phyloP scores from a whole-genome alignment of 2,329 filamentous ascomycete genomes.

The Fusarium sarcochroum region DNA sequence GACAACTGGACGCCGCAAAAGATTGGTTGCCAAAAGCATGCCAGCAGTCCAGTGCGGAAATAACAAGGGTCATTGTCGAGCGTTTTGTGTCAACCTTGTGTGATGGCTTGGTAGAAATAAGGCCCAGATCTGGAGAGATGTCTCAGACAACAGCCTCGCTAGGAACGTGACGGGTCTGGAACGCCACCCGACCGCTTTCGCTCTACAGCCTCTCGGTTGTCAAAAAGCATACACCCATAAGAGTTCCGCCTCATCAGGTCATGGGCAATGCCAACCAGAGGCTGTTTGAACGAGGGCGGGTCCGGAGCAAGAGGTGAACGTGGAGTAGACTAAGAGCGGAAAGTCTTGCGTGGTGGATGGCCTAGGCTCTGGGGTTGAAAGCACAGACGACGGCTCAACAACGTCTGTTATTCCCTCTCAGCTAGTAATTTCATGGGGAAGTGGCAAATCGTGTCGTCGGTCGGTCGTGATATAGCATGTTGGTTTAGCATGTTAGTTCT shows the following conservation, averaged over 20 bases:
- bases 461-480: neutral
- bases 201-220: constrained; percentile 10
- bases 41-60: neutral
- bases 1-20: neutral
- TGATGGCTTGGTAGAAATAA: neutral
- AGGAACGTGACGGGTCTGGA: neutral
- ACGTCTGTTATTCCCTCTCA: constrained; percentile 22
- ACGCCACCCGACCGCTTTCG: constrained; percentile 26
- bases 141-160: constrained; percentile 17
- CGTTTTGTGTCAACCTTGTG: constrained; percentile 12
- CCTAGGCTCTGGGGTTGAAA: neutral
- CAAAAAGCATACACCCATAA: constrained; percentile 6
- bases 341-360: neutral
- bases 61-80: neutral
- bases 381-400: constrained; percentile 19
- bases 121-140: constrained; percentile 12
- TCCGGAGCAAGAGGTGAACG: neutral
- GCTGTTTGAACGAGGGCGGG: neutral
- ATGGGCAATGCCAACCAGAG: constrained; percentile 5
- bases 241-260: neutral
- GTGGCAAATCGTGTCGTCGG: constrained; percentile 4
- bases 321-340: neutral
- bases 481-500: neutral
- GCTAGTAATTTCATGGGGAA: constrained; percentile 11
- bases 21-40: neutral